phyloP scores from a whole-genome alignment of 257 asterid species.

The Leonotis leonurus region DNA sequence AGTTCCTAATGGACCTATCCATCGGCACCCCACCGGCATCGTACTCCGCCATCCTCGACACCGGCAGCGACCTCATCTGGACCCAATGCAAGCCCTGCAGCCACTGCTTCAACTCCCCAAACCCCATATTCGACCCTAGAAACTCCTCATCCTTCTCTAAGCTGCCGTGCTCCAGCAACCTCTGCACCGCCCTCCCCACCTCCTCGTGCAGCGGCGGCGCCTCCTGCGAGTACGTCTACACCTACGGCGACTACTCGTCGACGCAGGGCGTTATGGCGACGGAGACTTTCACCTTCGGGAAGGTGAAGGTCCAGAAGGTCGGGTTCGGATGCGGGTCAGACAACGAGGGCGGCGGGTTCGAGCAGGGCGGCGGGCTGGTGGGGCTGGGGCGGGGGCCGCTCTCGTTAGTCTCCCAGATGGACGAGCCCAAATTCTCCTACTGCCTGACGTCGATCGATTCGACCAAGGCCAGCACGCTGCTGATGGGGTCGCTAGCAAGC shows the following conservation, averaged over 20 bases:
- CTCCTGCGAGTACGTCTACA: slow-evolving; percentile 50
- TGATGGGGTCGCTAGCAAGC: slow-evolving; percentile 49
- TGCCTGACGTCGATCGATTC: slow-evolving; percentile 68
- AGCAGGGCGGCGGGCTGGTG: slow-evolving; percentile 68
- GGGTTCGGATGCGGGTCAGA: slow-evolving; percentile 82
- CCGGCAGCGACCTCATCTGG: slow-evolving; percentile 80
- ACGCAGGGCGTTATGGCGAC: slow-evolving; percentile 59
- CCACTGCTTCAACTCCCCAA: slow-evolving; percentile 49
- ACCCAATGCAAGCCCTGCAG: slow-evolving; percentile 79
- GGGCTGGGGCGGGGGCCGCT: slow-evolving; percentile 81
- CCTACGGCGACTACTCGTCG: slow-evolving; percentile 74
- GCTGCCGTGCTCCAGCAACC: not conserved
- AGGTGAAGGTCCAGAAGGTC: slow-evolving; percentile 33
- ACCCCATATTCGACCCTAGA: slow-evolving; percentile 60
- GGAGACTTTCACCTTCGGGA: slow-evolving; percentile 55
- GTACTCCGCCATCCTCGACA: slow-evolving; percentile 60
- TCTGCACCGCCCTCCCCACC: slow-evolving; percentile 3
- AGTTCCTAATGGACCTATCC: slow-evolving; percentile 61
- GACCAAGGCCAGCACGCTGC: slow-evolving; percentile 37
- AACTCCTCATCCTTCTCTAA: slow-evolving; percentile 35
- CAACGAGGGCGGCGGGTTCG: slow-evolving; percentile 65
- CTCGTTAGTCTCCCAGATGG: slow-evolving; percentile 73
- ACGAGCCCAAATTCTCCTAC: slow-evolving; percentile 67
- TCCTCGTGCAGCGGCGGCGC: slow-evolving; percentile 21
- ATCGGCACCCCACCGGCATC: slow-evolving; percentile 56